phyloP scores from a whole-genome alignment of 225 moss, liverwort and hornwort species.

The Straminergon stramineum region DNA sequence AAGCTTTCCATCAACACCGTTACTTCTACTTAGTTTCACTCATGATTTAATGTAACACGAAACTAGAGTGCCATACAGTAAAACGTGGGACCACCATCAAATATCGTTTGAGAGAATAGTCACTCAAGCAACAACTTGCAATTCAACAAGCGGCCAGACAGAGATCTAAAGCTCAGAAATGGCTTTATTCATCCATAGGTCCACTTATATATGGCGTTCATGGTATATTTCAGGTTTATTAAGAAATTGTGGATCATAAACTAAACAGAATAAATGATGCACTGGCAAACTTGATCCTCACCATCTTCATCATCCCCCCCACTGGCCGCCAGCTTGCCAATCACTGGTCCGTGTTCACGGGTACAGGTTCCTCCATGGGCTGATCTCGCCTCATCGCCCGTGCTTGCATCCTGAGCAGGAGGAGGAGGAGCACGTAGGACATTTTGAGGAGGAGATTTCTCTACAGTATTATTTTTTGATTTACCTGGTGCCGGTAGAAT shows the following conservation, averaged over 20 bases:
- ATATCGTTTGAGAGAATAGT: not conserved
- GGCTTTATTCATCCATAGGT: not conserved
- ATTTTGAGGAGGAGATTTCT: constrained; percentile 3
- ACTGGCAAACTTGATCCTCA: not conserved
- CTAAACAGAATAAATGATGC: not conserved
- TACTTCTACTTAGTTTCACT: not conserved
- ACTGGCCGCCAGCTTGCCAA: constrained; percentile 7
- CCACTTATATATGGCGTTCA: not conserved
- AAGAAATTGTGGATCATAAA: not conserved
- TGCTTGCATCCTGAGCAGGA: constrained; percentile 7
- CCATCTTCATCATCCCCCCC: constrained; percentile 28
- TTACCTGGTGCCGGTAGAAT: not conserved
- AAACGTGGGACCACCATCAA: too few species aligned
- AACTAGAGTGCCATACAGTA: not conserved
- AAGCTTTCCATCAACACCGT: not conserved
- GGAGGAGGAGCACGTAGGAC: not conserved
- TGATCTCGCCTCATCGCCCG: constrained; percentile 8
- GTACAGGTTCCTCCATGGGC: constrained; percentile 19
- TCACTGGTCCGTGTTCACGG: constrained; percentile 21
- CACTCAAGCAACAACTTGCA: not conserved
- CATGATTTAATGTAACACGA: not conserved
- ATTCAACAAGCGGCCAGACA: not conserved
- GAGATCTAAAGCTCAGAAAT: not conserved
- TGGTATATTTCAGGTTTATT: not conserved
- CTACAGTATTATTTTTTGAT: not conserved